Evolutionary conservation across 768 basidiomycete species (phyloP).

Genomic region (Lentinus tigrinus): DNA sequence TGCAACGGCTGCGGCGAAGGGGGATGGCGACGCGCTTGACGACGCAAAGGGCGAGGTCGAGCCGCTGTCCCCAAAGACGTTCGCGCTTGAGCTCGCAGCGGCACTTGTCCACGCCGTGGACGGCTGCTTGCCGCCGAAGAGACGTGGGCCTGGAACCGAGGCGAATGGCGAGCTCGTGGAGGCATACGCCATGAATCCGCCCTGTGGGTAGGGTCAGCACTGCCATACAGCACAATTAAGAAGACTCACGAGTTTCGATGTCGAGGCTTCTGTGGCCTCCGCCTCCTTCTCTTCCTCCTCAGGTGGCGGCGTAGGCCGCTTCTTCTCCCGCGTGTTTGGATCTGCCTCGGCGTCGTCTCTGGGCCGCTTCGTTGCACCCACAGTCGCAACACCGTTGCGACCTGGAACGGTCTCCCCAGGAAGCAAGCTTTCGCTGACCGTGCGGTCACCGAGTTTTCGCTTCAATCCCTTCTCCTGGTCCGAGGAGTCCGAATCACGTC

Average conservation of each 20-base stretch:
- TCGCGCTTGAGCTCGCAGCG: slow-evolving; percentile 3
- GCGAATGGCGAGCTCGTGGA: slow-evolving; percentile 74
- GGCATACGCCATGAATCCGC: slow-evolving; percentile 81
- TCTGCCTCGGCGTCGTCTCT: slow-evolving; percentile 64
- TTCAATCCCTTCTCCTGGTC: slow-evolving; percentile 61
- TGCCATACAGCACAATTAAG: slow-evolving; percentile 7
- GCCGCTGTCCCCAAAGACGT: slow-evolving; percentile 10
- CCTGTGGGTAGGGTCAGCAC: slow-evolving; percentile 32
- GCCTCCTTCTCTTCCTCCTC: slow-evolving; percentile 36
- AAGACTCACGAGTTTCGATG: slow-evolving; percentile 47
- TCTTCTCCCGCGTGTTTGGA: slow-evolving; percentile 50
- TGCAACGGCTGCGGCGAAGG: slow-evolving; percentile 27
- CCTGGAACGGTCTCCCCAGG: slow-evolving; percentile 13
- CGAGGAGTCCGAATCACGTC: slow-evolving; percentile 29
- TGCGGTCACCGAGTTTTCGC: slow-evolving; percentile 68
- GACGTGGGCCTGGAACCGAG: slow-evolving; percentile 65
- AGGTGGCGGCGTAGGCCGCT: slow-evolving; percentile 66
- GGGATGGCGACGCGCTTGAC: slow-evolving; percentile 10
- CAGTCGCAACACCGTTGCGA: slow-evolving; percentile 6
- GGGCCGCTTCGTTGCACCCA: slow-evolving; percentile 52
- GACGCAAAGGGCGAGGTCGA: slow-evolving; percentile 14
- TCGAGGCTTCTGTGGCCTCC: slow-evolving; percentile 4
- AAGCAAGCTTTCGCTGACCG: slow-evolving; percentile 51
- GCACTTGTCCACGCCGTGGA: slow-evolving; percentile 27
- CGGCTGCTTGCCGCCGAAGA: slow-evolving; percentile 38